A percentile compares a stretch with the other conserved stretches of the same genome.
Evolutionary conservation across 345 rosid species (phyloP).

Genomic region (Capsella bursapastoris): DNA sequence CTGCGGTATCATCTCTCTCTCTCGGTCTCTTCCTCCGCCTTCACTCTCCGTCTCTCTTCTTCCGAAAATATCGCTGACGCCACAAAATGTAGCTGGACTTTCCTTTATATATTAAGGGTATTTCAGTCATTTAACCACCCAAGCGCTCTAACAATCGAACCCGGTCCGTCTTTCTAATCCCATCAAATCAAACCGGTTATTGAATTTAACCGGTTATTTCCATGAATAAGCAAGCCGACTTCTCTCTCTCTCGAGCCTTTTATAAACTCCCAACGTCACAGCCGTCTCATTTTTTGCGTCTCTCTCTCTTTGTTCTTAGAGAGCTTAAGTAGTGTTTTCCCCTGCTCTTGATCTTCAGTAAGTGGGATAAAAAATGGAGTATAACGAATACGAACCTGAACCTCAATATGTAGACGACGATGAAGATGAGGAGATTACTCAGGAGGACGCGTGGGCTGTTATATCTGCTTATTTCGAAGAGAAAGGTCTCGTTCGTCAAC

Average conservation of each 20-base stretch:
- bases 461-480: constrained; percentile 96
- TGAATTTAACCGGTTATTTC: constrained; percentile 1
- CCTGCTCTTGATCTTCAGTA: constrained; percentile 1
- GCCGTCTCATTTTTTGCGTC: constrained; percentile 22
- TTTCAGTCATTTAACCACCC: not conserved
- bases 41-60: constrained; percentile 18
- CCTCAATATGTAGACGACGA: constrained; percentile 58
- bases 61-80: constrained; percentile 35
- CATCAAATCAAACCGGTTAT: not conserved
- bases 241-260: not conserved
- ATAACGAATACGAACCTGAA: constrained; percentile 62
- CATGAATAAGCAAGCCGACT: constrained; percentile 8
- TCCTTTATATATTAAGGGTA: constrained; percentile 20
- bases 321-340: not conserved
- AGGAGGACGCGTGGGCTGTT: constrained; percentile 96
- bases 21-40: constrained; percentile 35
- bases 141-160: not conserved
- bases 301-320: not conserved
- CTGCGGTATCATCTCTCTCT: constrained; percentile 60
- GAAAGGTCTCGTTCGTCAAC: constrained; percentile 93
- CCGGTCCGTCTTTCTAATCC: not conserved
- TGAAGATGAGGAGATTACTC: constrained; percentile 79
- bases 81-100: not conserved
- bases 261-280: not conserved
- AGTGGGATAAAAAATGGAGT: constrained; percentile 51